Conservation (phyloP, 106 monocot genomes). For the Allium fistulosum region DNA sequence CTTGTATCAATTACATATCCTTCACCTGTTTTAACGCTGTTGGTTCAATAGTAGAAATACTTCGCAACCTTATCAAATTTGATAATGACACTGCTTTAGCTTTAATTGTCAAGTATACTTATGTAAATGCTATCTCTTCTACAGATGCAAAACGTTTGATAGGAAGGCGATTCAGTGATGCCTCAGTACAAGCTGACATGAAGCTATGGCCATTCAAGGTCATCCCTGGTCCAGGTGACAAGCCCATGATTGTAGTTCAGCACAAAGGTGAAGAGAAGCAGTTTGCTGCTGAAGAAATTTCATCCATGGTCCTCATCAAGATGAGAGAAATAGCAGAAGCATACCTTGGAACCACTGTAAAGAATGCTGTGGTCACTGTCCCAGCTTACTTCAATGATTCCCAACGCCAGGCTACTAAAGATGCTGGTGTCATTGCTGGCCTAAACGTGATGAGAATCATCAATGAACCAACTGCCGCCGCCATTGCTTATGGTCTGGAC, state of each 20-base stretch:
- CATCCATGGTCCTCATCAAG: conserved; percentile 13
- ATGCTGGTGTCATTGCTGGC: conserved; percentile 38
- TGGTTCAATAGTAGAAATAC: too few relatives aligned
- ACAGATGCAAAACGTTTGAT: conserved; percentile 17
- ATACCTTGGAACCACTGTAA: conserved; percentile 35
- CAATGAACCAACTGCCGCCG: conserved; percentile 37
- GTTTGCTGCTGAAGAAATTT: conserved; percentile 20
- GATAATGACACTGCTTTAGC: too few relatives aligned
- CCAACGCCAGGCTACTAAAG: conserved; percentile 35
- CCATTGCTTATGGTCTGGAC: conserved; percentile 46
- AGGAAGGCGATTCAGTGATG: conserved; percentile 15
- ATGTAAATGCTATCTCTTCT: too few relatives aligned
- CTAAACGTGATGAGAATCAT: conserved; percentile 30
- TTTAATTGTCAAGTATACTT: too few relatives aligned
- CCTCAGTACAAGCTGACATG: conserved; percentile 8
- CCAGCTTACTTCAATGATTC: conserved; percentile 32
- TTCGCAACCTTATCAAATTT: too few relatives aligned
- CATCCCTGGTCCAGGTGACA: conserved; percentile 12
- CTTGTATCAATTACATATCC: too few relatives aligned
- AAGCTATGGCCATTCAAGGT: conserved; percentile 24
- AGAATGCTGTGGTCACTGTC: conserved; percentile 30
- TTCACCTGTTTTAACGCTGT: too few relatives aligned
- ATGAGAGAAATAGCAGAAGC: conserved; percentile 49
- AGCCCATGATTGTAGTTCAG: conserved; percentile 19
- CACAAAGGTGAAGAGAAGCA: conserved; percentile 18